These are phyloP conservation scores for Ensete glaucum DNA, from an alignment of 176 grass and related monocot genomes.

Conservation along the genomic window DNA sequence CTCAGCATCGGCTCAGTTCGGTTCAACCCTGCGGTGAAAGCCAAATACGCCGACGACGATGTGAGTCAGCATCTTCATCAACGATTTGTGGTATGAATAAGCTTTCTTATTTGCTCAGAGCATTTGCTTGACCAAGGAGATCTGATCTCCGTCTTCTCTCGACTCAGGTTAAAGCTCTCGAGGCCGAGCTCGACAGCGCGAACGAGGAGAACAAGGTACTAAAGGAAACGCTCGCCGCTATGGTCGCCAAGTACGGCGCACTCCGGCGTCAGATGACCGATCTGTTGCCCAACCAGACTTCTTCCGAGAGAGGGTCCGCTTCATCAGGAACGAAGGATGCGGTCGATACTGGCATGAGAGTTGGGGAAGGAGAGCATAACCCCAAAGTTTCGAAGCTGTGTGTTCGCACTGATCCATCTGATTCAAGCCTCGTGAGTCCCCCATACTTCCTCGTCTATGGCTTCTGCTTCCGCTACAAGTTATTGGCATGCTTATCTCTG, in stretches of 20 bases:
- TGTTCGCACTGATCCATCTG: constrained; percentile 54
- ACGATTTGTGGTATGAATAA: too few species aligned
- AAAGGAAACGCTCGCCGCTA: constrained; percentile 1
- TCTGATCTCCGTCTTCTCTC: too few species aligned
- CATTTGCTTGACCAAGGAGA: too few species aligned
- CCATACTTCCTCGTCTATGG: not conserved
- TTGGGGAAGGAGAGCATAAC: constrained; percentile 34
- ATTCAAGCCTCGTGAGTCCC: constrained; percentile 53
- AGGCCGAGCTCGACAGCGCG: constrained; percentile 18
- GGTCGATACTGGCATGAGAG: constrained; percentile 15
- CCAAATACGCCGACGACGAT: too few species aligned
- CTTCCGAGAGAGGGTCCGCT: not conserved
- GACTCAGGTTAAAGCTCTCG: not conserved
- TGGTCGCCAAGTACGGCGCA: not conserved
- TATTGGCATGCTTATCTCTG: not conserved
- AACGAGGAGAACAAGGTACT: constrained; percentile 16
- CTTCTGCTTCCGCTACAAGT: not conserved
- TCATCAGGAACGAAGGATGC: not conserved
- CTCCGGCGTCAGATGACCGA: not conserved
- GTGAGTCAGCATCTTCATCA: too few species aligned
- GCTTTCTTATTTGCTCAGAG: too few species aligned
- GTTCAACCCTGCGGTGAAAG: too few species aligned
- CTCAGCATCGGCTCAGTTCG: constrained; percentile 5
- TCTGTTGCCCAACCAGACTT: not conserved
- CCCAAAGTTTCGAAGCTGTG: constrained; percentile 30